Percentiles rank a stretch among this genome's conserved stretches.
Evolutionary conservation across 176 grass and related monocot genomes (phyloP).

Genomic region (Themeda triandra): DNA sequence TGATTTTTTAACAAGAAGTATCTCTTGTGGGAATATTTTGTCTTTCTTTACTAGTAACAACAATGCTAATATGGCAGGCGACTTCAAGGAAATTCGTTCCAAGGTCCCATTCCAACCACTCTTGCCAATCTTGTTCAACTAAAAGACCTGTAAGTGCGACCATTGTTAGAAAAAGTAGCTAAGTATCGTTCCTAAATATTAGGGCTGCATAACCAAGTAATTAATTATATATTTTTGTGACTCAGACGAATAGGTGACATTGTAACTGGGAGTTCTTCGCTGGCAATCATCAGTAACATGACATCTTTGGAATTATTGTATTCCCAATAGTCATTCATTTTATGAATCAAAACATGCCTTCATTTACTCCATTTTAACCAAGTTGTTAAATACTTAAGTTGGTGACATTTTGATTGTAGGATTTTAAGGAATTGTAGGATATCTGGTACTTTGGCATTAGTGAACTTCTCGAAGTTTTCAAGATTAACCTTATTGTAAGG

Average conservation of each 20-base stretch:
- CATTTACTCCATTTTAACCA: not conserved
- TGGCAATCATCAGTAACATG: slow-evolving; percentile 69
- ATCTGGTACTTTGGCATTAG: slow-evolving; percentile 56
- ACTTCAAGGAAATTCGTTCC: slow-evolving; percentile 82
- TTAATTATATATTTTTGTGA: slow-evolving; percentile 21
- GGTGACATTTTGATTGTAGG: slow-evolving; percentile 42
- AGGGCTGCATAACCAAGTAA: not conserved
- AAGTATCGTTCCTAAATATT: not conserved
- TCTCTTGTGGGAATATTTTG: too few relatives aligned
- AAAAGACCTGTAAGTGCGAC: slow-evolving; percentile 48
- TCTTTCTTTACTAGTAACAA: not conserved
- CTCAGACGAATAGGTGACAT: slow-evolving; percentile 75
- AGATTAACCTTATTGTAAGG: slow-evolving; percentile 49
- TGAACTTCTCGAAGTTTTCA: slow-evolving; percentile 48
- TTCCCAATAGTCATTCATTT: not conserved
- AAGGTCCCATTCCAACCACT: slow-evolving; percentile 68
- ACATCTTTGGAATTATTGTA: slow-evolving; percentile 62
- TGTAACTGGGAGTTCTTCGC: slow-evolving; percentile 53
- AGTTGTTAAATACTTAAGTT: not conserved
- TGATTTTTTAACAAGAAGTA: too few relatives aligned
- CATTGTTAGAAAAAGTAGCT: not conserved
- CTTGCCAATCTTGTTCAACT: slow-evolving; percentile 56
- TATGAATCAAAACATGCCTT: not conserved
- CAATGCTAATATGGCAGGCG: slow-evolving; percentile 33
- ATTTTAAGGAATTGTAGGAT: slow-evolving; percentile 80